Percentiles rank a stretch among this genome's conserved stretches.
Evolutionary conservation across 2,329 filamentous ascomycete genomes (phyloP).

Genomic region (Trichoderma citrinoviride): DNA sequence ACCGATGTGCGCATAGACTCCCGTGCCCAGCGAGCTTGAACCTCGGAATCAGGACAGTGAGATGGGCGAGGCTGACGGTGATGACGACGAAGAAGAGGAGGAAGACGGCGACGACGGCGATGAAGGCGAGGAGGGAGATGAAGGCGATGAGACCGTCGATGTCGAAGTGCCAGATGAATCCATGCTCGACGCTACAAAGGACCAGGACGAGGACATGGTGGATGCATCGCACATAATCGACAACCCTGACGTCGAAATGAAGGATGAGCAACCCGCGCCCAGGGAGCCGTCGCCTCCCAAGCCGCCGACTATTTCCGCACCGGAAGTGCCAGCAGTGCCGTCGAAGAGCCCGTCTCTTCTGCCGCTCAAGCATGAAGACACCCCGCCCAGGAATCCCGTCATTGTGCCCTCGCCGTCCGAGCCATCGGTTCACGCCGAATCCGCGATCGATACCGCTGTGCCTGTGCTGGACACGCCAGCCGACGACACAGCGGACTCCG

Average conservation of each 20-base stretch:
- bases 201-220: slow-evolving; percentile 40
- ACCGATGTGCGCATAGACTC: slow-evolving; percentile 30
- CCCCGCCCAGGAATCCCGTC: slow-evolving; percentile 39
- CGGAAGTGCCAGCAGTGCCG: slow-evolving; percentile 36
- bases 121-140: slow-evolving; percentile 47
- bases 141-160: slow-evolving; percentile 46
- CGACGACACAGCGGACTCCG: slow-evolving; percentile 27
- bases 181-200: slow-evolving; percentile 33
- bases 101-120: slow-evolving; percentile 48
- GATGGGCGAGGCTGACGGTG: slow-evolving; percentile 51
- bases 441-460: background rate
- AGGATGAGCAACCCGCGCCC: slow-evolving; percentile 26
- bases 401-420: slow-evolving; percentile 14
- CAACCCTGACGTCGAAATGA: slow-evolving; percentile 29
- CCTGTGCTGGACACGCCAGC: background rate
- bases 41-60: slow-evolving; percentile 50
- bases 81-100: slow-evolving; percentile 44
- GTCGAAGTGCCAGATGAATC: slow-evolving; percentile 31
- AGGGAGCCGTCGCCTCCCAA: slow-evolving; percentile 22
- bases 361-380: slow-evolving; percentile 46
- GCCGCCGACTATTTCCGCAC: slow-evolving; percentile 31
- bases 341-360: slow-evolving; percentile 29
- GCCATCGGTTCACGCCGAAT: background rate
- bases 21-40: slow-evolving; percentile 46
- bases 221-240: slow-evolving; percentile 35